Percentiles rank a stretch among this genome's conserved stretches.
These are phyloP conservation scores for Jamesozyma spencerorum DNA, from an alignment of 805 yeast genomes.

Conservation along the genomic window DNA sequence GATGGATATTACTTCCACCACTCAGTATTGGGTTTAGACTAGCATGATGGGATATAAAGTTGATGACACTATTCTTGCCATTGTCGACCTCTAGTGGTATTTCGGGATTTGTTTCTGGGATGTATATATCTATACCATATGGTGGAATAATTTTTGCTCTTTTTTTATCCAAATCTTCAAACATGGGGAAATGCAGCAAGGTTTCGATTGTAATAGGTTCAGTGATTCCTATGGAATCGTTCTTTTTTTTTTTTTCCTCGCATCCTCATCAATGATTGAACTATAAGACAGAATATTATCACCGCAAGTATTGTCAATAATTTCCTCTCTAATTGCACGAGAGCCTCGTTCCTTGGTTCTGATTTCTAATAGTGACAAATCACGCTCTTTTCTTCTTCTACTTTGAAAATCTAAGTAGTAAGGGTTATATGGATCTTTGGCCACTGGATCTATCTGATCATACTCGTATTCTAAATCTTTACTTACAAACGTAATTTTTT, in stretches of 20 bases:
- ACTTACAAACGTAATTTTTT: constrained; percentile 56
- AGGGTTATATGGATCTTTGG: constrained; percentile 30
- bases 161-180: constrained; percentile 21
- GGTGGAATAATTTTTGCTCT: constrained; percentile 26
- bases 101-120: constrained; percentile 14
- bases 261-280: constrained; percentile 4
- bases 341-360: constrained; percentile 44
- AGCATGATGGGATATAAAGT: constrained; percentile 12
- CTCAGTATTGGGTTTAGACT: constrained; percentile 1
- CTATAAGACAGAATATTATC: constrained; percentile 56
- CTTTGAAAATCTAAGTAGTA: constrained; percentile 29
- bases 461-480: constrained; percentile 45
- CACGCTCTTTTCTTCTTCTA: constrained; percentile 39
- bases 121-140: constrained; percentile 28
- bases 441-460: constrained; percentile 40
- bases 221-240: constrained; percentile 14
- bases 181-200: constrained; percentile 27
- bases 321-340: constrained; percentile 52
- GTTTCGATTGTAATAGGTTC: constrained; percentile 27
- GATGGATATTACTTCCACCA: neutral
- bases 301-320: constrained; percentile 41
- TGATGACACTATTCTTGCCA: constrained; percentile 7
- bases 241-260: constrained; percentile 21
- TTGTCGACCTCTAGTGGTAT: neutral
- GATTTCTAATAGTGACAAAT: constrained; percentile 54